Evolutionary conservation across 2,329 filamentous ascomycete species (phyloP).

Genomic region (Fusarium protoensiforme): DNA sequence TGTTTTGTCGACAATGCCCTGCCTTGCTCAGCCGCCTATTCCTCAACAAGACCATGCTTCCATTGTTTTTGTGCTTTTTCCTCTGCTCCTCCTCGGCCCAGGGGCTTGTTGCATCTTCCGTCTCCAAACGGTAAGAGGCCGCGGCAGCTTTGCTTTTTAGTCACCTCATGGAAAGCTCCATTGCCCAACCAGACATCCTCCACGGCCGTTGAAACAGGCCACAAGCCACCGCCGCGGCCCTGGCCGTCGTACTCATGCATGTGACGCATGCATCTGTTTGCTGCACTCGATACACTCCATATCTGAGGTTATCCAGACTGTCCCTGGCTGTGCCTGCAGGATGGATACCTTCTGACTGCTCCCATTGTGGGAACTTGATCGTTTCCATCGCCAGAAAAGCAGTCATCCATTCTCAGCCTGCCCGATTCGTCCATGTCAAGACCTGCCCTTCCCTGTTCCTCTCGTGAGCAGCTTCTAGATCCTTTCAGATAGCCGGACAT

Average conservation of each 20-base stretch:
- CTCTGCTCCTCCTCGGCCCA: neutral
- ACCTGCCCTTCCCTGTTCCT: neutral
- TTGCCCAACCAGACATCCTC: neutral
- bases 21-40: neutral
- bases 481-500: constrained; percentile 7
- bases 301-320: constrained; percentile 9
- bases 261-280: constrained; percentile 28
- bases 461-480: neutral
- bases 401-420: constrained; percentile 1
- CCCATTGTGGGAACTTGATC: constrained; percentile 2
- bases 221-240: constrained; percentile 9
- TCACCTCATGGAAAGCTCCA: constrained; percentile 23
- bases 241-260: constrained; percentile 16
- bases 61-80: neutral
- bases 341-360: neutral
- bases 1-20: constrained; percentile 2
- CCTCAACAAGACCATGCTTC: constrained; percentile 8
- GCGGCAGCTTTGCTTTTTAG: constrained; percentile 35
- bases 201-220: constrained; percentile 22
- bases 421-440: neutral
- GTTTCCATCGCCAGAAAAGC: neutral
- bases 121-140: constrained; percentile 16
- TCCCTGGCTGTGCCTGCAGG: constrained; percentile 18
- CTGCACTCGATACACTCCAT: constrained; percentile 2
- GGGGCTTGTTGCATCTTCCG: constrained; percentile 4